Base-by-base conservation (phyloP, 2,329 filamentous ascomycete species). In the Aspergillus brunneoviolaceus region DNA sequence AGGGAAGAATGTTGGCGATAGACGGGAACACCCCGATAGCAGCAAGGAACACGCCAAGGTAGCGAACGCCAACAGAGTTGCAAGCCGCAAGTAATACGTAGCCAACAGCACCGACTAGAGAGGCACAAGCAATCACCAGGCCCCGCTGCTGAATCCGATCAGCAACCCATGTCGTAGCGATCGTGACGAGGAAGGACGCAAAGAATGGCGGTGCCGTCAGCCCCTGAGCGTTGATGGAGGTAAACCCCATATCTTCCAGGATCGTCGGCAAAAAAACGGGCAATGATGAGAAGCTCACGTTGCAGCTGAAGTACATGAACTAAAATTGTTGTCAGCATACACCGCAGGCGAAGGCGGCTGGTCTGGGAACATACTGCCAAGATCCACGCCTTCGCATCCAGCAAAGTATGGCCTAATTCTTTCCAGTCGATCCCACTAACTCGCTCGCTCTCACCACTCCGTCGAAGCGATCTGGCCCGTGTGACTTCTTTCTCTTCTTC, bases 161-260 rank as follows among this genome's bases (percentile, higher is more conserved):
- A n/a, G 88, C 87, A 39, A 90, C 71, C 71, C 81, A 89, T 5
- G 87, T 86, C 1, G 84, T 84, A 10, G 69, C 67, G 60, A 91
- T 81, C 49, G 86, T 88, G 23, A 86, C 74, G 12, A 89, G 66
- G 70, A 89, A 90, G 1, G 87, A 82, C 16, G 89, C 73, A 66
- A 91, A 85, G 72, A 89, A 91, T 0, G 89, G 88, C 1, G 89
- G 89, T 0, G 88, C 88, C 0, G 87, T 88, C 12, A 92, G 81
- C 1, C 89, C 89, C 74, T 92, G 89, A 0, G 89, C 87, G 60
- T 86, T 80, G 61, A 91, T 82, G 14, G 82, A 77, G 0, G 82
- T 84, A 74, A 88, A 91, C 10, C 89, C 89, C 86, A 92, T 89
- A 57, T 84, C 79, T 52, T 80, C 75, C 14, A 89, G 76, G 63